phyloP scores from a whole-genome alignment of 495 filamentous ascomycete species.

The Oidiodendron maius region DNA sequence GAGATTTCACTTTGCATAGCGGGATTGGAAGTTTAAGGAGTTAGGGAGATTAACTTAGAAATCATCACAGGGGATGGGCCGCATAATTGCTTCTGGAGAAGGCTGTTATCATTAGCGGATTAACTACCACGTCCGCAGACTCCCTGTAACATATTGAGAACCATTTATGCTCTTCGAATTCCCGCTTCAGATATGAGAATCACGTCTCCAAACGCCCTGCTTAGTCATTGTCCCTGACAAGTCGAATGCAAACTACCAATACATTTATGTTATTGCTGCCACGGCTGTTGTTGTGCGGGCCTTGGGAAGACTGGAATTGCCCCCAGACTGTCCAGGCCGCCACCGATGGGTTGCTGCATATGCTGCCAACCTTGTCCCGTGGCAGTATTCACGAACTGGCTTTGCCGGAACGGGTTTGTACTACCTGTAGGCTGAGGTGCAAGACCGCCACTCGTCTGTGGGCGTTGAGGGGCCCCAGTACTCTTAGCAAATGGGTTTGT shows the following conservation, averaged over 20 bases:
- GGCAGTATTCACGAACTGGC: constrained; percentile 76
- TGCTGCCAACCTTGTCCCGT: constrained; percentile 86
- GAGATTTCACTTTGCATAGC: constrained; percentile 17
- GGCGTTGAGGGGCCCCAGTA: constrained; percentile 25
- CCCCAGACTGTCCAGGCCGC: constrained; percentile 74
- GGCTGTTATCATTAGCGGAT: constrained; percentile 4
- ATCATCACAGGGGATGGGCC: too few relatives aligned
- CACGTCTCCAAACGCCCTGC: constrained; percentile 21
- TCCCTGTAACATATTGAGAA: constrained; percentile 15
- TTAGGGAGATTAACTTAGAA: not conserved
- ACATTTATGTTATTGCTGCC: constrained; percentile 36
- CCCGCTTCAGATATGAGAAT: not conserved
- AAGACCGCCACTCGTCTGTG: constrained; percentile 40
- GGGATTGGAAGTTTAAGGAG: constrained; percentile 14
- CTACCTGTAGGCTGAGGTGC: constrained; percentile 70
- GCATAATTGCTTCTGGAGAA: not conserved
- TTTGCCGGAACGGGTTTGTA: constrained; percentile 93
- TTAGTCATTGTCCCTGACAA: constrained; percentile 9
- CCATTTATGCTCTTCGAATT: constrained; percentile 10
- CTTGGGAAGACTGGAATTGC: constrained; percentile 85
- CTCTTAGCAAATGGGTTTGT: constrained; percentile 66
- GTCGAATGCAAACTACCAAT: not conserved
- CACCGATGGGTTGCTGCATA: constrained; percentile 72
- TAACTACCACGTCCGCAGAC: not conserved
- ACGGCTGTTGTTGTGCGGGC: constrained; percentile 51